phyloP scores from a whole-genome alignment of 192 early-diverging fungal species.

The Gonapodya prolifera region DNA sequence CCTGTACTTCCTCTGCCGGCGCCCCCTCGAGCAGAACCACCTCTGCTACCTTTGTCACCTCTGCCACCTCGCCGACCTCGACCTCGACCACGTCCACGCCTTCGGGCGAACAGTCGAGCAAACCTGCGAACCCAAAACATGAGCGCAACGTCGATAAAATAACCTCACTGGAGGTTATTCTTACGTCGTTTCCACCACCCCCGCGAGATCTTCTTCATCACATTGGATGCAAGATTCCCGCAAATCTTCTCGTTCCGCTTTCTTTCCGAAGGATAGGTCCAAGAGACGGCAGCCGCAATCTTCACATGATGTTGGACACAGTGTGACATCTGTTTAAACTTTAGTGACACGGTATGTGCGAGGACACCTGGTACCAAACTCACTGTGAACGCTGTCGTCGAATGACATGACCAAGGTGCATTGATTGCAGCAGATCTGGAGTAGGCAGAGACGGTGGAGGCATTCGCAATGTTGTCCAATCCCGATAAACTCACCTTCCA shows the following conservation, averaged over 20 bases:
- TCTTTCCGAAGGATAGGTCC: slow-evolving; percentile 32
- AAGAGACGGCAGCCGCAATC: slow-evolving; percentile 17
- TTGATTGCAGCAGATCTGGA: slow-evolving; percentile 19
- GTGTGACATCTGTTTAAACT: slow-evolving; percentile 14
- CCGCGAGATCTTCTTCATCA: slow-evolving; percentile 28
- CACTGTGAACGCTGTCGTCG: slow-evolving; percentile 27
- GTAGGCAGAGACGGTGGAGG: background rate
- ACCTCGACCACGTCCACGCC: slow-evolving; percentile 4
- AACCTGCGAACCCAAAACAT: background rate
- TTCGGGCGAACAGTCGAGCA: background rate
- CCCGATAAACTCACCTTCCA: slow-evolving; percentile 26
- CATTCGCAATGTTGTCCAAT: background rate
- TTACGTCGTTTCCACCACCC: slow-evolving; percentile 27
- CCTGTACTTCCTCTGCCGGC: slow-evolving; percentile 9
- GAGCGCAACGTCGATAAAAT: background rate
- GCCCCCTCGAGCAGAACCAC: slow-evolving; percentile 15
- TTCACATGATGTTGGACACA: slow-evolving; percentile 25
- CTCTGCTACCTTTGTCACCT: background rate
- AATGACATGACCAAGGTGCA: slow-evolving; percentile 34
- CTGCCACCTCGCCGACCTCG: slow-evolving; percentile 7
- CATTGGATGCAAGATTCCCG: slow-evolving; percentile 24
- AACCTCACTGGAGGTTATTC: background rate
- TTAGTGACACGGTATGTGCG: background rate
- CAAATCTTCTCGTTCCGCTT: slow-evolving; percentile 18
- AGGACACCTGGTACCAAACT: background rate